Percentiles rank a stretch among this genome's conserved stretches.
phyloP scores from a whole-genome alignment of 2,329 filamentous ascomycete genomes.

The Emydomyces testavorans region DNA sequence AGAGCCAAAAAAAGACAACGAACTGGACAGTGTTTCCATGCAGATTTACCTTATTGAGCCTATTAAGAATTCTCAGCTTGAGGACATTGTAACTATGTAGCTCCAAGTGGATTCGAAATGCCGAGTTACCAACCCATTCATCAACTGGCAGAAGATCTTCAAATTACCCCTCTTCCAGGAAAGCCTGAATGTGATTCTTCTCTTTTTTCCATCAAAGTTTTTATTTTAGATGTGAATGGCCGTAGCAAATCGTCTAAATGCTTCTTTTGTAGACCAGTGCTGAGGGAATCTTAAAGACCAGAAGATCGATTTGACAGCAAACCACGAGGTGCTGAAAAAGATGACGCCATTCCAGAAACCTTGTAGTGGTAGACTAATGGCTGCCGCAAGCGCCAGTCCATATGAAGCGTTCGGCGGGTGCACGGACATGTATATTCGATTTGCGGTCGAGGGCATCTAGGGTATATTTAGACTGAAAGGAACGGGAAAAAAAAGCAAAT shows the following conservation, averaged over 20 bases:
- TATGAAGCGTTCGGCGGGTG: slow-evolving; percentile 44
- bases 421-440: slow-evolving; percentile 60
- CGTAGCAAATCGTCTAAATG: background rate
- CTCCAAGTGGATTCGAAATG: too few relatives aligned
- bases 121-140: too few relatives aligned
- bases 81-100: too few relatives aligned
- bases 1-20: too few relatives aligned
- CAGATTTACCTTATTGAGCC: too few relatives aligned
- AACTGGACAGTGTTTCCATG: too few relatives aligned
- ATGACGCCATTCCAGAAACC: slow-evolving; percentile 78
- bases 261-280: background rate
- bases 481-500: background rate
- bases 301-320: background rate
- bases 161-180: background rate
- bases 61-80: too few relatives aligned
- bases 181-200: background rate
- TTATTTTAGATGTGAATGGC: background rate
- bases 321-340: slow-evolving; percentile 55
- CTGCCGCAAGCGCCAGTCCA: slow-evolving; percentile 56
- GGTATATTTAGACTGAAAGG: too few relatives aligned
- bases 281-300: background rate
- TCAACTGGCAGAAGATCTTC: background rate
- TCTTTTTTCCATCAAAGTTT: background rate
- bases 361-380: slow-evolving; percentile 66
- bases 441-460: slow-evolving; percentile 58